Percentiles rank a stretch among this genome's conserved stretches.
Conservation (phyloP, 2,329 filamentous ascomycete species). For the Cadophora sp. region DNA sequence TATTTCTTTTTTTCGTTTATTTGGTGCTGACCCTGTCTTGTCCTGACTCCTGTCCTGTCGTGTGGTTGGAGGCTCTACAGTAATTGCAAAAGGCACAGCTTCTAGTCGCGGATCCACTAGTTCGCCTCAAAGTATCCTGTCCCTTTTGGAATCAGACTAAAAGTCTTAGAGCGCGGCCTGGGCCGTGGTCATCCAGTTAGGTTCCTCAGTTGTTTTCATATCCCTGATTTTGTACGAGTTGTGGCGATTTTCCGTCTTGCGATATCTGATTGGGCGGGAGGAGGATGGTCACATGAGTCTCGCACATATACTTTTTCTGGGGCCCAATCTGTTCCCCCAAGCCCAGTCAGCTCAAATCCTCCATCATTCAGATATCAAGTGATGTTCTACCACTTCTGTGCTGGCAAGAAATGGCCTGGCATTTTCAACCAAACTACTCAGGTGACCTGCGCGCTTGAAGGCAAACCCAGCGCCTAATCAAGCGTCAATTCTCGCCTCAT, state of each 20-base stretch:
- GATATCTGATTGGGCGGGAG: background rate
- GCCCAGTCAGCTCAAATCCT: background rate
- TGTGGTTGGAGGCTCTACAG: background rate
- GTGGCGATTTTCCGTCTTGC: background rate
- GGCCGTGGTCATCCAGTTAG: background rate
- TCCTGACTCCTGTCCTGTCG: background rate
- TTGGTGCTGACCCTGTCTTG: background rate
- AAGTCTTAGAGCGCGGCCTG: constrained; percentile 4
- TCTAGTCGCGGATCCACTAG: background rate
- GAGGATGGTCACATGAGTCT: background rate
- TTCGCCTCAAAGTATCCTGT: background rate
- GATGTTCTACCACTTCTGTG: background rate
- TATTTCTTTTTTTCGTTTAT: background rate
- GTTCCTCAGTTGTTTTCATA: background rate
- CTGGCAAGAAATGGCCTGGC: background rate
- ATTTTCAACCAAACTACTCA: background rate
- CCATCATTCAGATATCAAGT: background rate
- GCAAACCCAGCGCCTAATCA: constrained; percentile 5
- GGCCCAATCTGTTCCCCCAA: background rate
- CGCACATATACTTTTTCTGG: background rate
- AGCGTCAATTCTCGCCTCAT: constrained; percentile 10
- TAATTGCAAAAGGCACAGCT: background rate
- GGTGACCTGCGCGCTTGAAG: constrained; percentile 18
- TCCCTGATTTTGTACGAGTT: background rate
- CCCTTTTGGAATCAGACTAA: background rate